These are phyloP conservation scores for Sarcodon aspratus DNA, from an alignment of 768 basidiomycete genomes.

Conservation along the genomic window DNA sequence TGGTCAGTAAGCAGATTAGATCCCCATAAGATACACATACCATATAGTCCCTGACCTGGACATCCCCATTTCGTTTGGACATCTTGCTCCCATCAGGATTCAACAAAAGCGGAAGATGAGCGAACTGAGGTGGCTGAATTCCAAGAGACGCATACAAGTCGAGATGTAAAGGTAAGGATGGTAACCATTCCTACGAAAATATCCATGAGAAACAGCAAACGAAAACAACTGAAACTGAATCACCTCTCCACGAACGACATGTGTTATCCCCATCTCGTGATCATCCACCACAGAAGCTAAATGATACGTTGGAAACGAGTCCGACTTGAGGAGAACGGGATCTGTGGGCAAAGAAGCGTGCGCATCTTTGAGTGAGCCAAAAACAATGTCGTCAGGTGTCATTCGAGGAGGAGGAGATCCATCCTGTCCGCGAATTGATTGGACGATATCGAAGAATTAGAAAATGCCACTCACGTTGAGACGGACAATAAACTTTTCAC, in stretches of 20 bases:
- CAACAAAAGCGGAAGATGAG: slow-evolving; percentile 82
- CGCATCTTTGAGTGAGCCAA: slow-evolving; percentile 62
- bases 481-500: slow-evolving; percentile 74
- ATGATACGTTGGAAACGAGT: slow-evolving; percentile 92
- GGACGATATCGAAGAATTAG: neutral
- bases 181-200: slow-evolving; percentile 78
- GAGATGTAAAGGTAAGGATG: slow-evolving; percentile 85
- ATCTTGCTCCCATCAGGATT: slow-evolving; percentile 91
- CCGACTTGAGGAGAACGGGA: slow-evolving; percentile 85
- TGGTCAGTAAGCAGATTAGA: neutral
- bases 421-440: slow-evolving; percentile 29
- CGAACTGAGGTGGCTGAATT: slow-evolving; percentile 68
- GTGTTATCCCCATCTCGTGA: slow-evolving; percentile 90
- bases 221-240: no score
- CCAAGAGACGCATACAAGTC: slow-evolving; percentile 77
- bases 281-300: slow-evolving; percentile 95
- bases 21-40: slow-evolving; percentile 27
- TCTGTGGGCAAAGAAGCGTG: slow-evolving; percentile 78
- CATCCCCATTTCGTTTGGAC: slow-evolving; percentile 89
- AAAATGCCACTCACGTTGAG: slow-evolving; percentile 53
- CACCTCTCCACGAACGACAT: slow-evolving; percentile 91
- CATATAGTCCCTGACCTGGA: slow-evolving; percentile 77
- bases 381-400: slow-evolving; percentile 57
- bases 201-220: no score
- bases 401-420: slow-evolving; percentile 40